phyloP scores from a whole-genome alignment of 192 early-diverging fungal genomes.

The Diversispora epigaea region DNA sequence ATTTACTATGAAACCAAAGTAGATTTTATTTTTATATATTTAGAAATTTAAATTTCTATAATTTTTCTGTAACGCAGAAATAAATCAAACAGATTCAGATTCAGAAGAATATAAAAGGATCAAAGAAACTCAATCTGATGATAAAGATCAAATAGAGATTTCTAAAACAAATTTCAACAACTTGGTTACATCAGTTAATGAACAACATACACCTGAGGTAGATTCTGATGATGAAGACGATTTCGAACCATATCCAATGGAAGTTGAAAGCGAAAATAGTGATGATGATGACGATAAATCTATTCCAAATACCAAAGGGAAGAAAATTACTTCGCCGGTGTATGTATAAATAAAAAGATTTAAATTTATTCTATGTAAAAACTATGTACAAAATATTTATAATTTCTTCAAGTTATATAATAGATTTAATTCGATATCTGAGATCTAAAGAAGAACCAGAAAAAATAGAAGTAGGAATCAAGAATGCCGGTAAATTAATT shows the following conservation, averaged over 20 bases:
- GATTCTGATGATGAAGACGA: constrained; percentile 31
- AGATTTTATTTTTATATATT: too few relatives aligned
- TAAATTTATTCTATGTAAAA: not conserved
- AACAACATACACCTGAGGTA: not conserved
- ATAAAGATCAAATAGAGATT: not conserved
- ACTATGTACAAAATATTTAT: not conserved
- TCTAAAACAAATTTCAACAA: too few relatives aligned
- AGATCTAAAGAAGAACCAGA: constrained; percentile 19
- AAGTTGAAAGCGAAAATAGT: constrained; percentile 25
- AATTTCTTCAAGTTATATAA: constrained; percentile 20
- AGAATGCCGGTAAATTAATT: constrained; percentile 20
- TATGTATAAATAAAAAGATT: not conserved
- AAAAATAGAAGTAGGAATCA: constrained; percentile 23
- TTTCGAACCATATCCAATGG: constrained; percentile 31
- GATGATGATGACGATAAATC: constrained; percentile 1
- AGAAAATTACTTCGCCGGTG: constrained; percentile 11
- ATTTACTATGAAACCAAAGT: too few relatives aligned
- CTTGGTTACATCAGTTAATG: not conserved
- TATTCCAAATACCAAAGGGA: not conserved
- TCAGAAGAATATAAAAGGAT: too few relatives aligned
- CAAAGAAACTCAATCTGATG: too few relatives aligned
- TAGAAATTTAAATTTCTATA: not conserved
- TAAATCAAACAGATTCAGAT: not conserved
- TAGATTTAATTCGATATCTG: constrained; percentile 18
- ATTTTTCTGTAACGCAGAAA: not conserved